phyloP scores from a whole-genome alignment of 257 asterid genomes.

The Solanum piurae region DNA sequence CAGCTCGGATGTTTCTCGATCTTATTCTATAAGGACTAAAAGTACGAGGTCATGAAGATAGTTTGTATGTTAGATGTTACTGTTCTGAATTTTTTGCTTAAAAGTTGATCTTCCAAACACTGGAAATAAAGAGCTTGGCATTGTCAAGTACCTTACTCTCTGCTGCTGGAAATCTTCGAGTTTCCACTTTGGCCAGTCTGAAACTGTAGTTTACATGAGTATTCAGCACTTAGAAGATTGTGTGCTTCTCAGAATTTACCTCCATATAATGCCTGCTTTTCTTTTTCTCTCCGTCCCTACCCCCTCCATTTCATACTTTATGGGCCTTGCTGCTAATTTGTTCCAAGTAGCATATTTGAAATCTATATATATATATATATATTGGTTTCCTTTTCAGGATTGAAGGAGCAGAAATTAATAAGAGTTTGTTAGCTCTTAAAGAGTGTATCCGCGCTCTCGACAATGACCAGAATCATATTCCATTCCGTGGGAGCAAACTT shows the following conservation, averaged over 20 bases:
- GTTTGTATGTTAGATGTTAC: background rate
- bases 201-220: background rate
- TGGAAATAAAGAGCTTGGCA: background rate
- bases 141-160: background rate
- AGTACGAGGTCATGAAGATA: background rate
- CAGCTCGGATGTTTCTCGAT: background rate
- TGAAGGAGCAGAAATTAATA: slow-evolving; percentile 99
- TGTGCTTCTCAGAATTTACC: background rate
- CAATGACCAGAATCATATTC: slow-evolving; percentile 96
- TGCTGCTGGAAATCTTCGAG: background rate
- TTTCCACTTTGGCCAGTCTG: background rate
- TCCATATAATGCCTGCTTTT: background rate
- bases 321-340: background rate
- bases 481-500: slow-evolving; percentile 98
- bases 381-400: slow-evolving; percentile 37
- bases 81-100: background rate
- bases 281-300: background rate
- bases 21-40: background rate
- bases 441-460: slow-evolving; percentile 99
- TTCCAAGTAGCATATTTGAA: background rate
- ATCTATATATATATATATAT: background rate
- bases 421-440: slow-evolving; percentile 93
- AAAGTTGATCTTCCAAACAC: background rate
- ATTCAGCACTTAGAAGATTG: background rate
- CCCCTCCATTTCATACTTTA: background rate